Evolutionary conservation across 2,329 filamentous ascomycete species (phyloP), one percentile per base, ranked within the genome.

Genomic region (Tolypocladium cylindrosporum): DNA sequence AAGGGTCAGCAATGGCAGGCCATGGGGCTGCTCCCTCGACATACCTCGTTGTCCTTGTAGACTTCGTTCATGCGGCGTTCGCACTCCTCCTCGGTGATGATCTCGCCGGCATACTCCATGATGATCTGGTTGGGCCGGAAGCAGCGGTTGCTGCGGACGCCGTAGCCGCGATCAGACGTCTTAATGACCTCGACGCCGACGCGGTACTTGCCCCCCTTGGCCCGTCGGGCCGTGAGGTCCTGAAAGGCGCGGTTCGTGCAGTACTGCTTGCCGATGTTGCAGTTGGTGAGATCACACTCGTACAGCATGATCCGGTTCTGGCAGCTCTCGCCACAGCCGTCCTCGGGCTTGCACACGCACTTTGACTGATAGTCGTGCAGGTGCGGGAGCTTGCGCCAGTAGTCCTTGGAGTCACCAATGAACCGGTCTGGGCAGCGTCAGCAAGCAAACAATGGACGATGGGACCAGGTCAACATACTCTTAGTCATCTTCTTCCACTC

Each of bases 241-340:
- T 90, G 86, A 72, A 99, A 99, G 27, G 89, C 88, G 36, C 94
- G 89, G 69, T 99, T 99, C 34, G 84, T 85, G 72, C 94, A 99
- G 54, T 79, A 69, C 24, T 84, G 80, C n/a, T 83, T 78, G 45
- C 88, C 88, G 19, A 93, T 77, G 59, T 86, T 89, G 77, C 94
- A 99, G 71, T 97, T 99, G 58, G 82, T 87, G 53, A 88, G 83
- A 71, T 97, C 91, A 70, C 94, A 99, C 75, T 99, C 94, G 71
- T 97, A 97, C 58, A 96, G 86, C 91, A 97, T 97, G 71, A 91
- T 91, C 61, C 91, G 82, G 71, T 99, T 99, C 69, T 96, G 89
- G 73, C 94, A 99, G 66, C 89, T 82, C 62, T 97, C 91, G 62
- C 86, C 89, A 67, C 94, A 97, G 41, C 91, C 91, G 57, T 87